Percentiles rank a stretch among this genome's conserved stretches.
These are phyloP conservation scores for Pseudocercospora cruenta DNA, from an alignment of 2,329 filamentous ascomycete species.

Conservation along the genomic window DNA sequence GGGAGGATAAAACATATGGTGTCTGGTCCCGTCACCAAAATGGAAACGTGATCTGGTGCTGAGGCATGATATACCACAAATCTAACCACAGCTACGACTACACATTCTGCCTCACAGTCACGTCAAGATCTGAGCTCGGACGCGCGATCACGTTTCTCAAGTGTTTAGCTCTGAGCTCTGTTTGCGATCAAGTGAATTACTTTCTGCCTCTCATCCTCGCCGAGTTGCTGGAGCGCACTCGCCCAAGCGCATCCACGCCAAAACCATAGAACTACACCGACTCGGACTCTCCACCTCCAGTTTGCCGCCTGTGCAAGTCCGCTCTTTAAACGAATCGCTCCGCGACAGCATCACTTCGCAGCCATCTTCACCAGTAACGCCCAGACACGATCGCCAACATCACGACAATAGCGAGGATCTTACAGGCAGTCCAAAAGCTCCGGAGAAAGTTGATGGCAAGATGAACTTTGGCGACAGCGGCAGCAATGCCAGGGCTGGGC, in stretches of 20 bases:
- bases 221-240: constrained; percentile 5
- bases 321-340: constrained; percentile 22
- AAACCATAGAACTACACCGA: constrained; percentile 14
- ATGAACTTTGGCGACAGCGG: constrained; percentile 15
- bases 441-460: constrained; percentile 10
- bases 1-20: too few relatives aligned
- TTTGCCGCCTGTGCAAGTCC: constrained; percentile 23
- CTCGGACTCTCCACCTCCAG: constrained; percentile 19
- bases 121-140: constrained; percentile 1
- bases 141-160: constrained; percentile 4
- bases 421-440: not conserved
- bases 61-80: not conserved
- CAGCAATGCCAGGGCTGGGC: constrained; percentile 67
- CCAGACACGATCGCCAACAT: constrained; percentile 6
- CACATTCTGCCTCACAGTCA: constrained; percentile 3
- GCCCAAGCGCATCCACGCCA: constrained; percentile 4
- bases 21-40: too few relatives aligned
- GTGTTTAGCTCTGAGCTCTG: constrained; percentile 1
- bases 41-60: too few relatives aligned
- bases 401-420: constrained; percentile 3
- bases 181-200: constrained; percentile 6
- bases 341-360: constrained; percentile 9
- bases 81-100: not conserved
- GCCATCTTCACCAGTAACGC: not conserved
- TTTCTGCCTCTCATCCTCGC: not conserved